These are phyloP conservation scores for Aspergillus terreus DNA, from an alignment of 2,329 filamentous ascomycete species.

Conservation along the genomic window DNA sequence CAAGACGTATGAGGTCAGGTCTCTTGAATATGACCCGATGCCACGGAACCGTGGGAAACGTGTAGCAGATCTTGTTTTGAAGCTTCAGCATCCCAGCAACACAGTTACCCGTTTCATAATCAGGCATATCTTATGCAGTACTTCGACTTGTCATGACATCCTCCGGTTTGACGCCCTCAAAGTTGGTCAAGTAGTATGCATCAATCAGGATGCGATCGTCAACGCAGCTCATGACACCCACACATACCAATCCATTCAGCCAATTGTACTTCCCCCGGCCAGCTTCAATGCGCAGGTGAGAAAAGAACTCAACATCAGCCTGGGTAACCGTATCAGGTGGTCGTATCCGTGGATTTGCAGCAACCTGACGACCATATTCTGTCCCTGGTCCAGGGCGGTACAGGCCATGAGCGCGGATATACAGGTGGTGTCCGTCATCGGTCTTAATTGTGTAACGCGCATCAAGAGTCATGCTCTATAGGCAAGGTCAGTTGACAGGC, in stretches of 20 bases:
- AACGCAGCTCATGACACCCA: conserved; percentile 21
- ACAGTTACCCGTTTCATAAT: too few relatives aligned
- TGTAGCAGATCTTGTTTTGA: too few relatives aligned
- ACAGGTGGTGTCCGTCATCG: conserved; percentile 18
- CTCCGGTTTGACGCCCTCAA: conserved; percentile 15
- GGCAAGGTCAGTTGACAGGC: not conserved
- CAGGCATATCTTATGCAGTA: too few relatives aligned
- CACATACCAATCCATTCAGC: conserved; percentile 23
- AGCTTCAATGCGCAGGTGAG: conserved; percentile 20
- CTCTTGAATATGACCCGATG: too few relatives aligned
- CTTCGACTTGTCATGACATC: conserved; percentile 15
- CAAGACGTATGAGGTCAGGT: too few relatives aligned
- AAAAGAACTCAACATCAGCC: conserved; percentile 25
- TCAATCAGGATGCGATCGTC: conserved; percentile 21
- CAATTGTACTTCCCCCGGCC: conserved; percentile 20
- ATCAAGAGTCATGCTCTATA: conserved; percentile 21
- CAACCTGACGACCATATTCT: conserved; percentile 19
- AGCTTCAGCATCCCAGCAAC: too few relatives aligned
- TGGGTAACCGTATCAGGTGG: conserved; percentile 17
- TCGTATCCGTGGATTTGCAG: conserved; percentile 5
- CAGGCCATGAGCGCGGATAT: conserved; percentile 23
- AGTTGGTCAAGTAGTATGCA: conserved; percentile 23
- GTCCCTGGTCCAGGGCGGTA: conserved; percentile 23
- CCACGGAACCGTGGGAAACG: too few relatives aligned
- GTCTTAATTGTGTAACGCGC: conserved; percentile 21